A percentile compares a stretch with the other conserved stretches of the same genome.
Evolutionary conservation across 192 early-diverging fungal species (phyloP).

Genomic region (Helicostylum pulchrum): DNA sequence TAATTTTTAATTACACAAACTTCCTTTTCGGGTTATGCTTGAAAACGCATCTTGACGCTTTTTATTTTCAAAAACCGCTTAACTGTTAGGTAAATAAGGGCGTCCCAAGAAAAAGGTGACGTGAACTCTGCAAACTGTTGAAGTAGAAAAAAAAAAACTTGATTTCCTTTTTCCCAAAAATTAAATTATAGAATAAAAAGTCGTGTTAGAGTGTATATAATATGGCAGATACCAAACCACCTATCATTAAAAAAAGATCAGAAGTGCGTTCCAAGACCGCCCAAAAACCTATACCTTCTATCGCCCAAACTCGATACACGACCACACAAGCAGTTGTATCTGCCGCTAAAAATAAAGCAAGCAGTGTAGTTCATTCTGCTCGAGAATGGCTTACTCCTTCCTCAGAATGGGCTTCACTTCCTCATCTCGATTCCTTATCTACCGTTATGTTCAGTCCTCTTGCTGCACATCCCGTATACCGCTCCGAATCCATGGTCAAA

Average conservation of each 20-base stretch:
- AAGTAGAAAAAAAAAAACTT: no score
- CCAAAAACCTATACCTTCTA: background rate
- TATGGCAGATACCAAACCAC: constrained; percentile 15
- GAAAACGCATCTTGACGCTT: no score
- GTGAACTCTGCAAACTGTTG: no score
- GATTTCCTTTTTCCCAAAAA: no score
- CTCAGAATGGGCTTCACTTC: constrained; percentile 7
- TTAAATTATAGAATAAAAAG: no score
- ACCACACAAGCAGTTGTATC: background rate
- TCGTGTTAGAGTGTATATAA: background rate
- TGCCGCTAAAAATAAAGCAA: constrained; percentile 20
- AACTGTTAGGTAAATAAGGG: no score
- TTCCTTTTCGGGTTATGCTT: no score
- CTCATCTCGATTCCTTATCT: constrained; percentile 34
- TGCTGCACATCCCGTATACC: constrained; percentile 46
- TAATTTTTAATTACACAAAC: no score
- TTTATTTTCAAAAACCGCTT: no score
- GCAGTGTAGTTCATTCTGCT: constrained; percentile 20
- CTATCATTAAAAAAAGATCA: background rate
- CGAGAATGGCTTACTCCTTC: constrained; percentile 34
- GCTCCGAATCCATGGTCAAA: constrained; percentile 50
- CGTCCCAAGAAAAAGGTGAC: no score
- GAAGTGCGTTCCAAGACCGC: constrained; percentile 1
- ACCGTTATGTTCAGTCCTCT: constrained; percentile 55
- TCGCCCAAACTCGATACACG: background rate